Base-by-base conservation (phyloP, 805 yeast species). In the Pichia occidentalis region DNA sequence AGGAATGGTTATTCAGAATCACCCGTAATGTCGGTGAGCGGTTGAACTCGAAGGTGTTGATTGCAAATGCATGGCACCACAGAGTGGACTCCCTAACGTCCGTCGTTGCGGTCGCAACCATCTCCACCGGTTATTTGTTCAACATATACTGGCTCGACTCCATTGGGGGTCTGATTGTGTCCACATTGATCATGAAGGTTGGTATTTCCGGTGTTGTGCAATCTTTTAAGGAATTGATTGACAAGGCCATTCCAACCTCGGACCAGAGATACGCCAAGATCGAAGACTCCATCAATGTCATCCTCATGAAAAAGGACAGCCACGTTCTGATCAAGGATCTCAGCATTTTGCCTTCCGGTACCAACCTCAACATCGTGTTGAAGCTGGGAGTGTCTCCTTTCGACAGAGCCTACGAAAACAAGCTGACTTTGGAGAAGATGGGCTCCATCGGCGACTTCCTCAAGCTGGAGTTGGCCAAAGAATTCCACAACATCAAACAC, bases 21-120 rank as follows among this genome's bases (percentile, higher is more conserved):
- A 92, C 98, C 0, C 71, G 80, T 61, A 75, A 77, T 44, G 77
- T 92, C 17, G 98, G 97, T 1, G 67, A 68, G 34, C 66, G 72
- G 44, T 73, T 85, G 21, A 83, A 85, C 54, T 86, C 96, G 1
- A 85, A 86, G 45, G 97, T 92, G 4, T 68, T 92, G 33, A 77
- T 85, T 34, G 98, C 98, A 4, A 92, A 92, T 55, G 98, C 98
- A 3, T 92, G 98, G 97, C 98, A 92, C 59, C 98, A 92, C 56
- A 71, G 98, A 46, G 92, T 90, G 9, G 98, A 92, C 56, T 82
- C 95, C 1, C 59, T 92, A 50, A 94, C 97, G 1, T 85, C 97
- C 0, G 68, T 82, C 17, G 97, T 90, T 7, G 97, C 97, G 0
- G 70, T 90, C 16, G 72, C 78, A 4, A 87, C 97, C 1, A 92